These are phyloP conservation scores for Phycomyces blakesleeanus DNA, from an alignment of 192 early-diverging fungal genomes.

Conservation along the genomic window DNA sequence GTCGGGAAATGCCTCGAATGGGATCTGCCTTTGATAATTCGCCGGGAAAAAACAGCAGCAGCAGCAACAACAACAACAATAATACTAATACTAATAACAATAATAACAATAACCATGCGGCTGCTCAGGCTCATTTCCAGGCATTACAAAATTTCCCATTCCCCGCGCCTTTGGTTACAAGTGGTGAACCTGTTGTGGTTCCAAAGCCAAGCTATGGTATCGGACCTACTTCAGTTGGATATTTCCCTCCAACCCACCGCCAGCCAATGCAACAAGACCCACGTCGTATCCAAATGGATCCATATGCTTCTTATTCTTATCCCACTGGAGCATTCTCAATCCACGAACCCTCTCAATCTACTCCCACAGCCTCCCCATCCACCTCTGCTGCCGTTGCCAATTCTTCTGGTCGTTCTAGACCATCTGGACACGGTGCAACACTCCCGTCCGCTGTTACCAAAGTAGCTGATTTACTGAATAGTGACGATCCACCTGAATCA, in stretches of 20 bases:
- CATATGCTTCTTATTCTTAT: conserved; percentile 7
- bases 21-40: conserved; percentile 19
- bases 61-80: too few relatives aligned
- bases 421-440: background rate
- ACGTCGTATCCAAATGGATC: conserved; percentile 1
- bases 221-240: conserved; percentile 3
- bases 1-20: conserved; percentile 19
- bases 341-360: conserved; percentile 1
- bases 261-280: background rate
- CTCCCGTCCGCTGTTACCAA: conserved; percentile 27
- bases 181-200: too few relatives aligned
- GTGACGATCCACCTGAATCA: conserved; percentile 32
- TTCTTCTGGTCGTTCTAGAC: background rate
- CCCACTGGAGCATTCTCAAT: background rate
- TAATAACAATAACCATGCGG: background rate
- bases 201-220: background rate
- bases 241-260: conserved; percentile 6
- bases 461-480: conserved; percentile 35
- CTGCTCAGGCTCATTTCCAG: conserved; percentile 22
- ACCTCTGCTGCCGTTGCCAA: background rate
- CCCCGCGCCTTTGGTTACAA: conserved; percentile 10
- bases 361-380: conserved; percentile 2
- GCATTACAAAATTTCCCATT: conserved; percentile 24
- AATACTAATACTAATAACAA: background rate
- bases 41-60: too few relatives aligned